Conservation (phyloP, 2,329 filamentous ascomycete species). For the Tolypocladium guangdongense region DNA sequence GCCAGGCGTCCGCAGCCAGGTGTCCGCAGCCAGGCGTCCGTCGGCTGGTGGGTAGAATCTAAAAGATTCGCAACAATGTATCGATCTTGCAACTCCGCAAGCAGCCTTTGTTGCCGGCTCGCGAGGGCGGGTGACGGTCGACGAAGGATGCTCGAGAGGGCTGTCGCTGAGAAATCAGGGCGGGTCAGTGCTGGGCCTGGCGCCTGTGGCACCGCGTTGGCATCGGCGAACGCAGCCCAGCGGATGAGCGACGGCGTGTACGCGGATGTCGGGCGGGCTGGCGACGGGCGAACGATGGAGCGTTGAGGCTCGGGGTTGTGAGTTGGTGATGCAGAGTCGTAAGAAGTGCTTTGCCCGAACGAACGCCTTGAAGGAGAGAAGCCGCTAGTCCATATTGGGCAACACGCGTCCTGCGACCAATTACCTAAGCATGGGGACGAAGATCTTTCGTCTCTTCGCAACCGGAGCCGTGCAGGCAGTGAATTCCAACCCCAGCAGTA, state of each 20-base stretch:
- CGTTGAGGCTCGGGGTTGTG: background rate
- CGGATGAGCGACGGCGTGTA: constrained; percentile 8
- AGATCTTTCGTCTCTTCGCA: background rate
- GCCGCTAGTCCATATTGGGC: background rate
- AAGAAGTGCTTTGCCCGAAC: background rate
- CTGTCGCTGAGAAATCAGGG: constrained; percentile 11
- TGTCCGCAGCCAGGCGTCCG: background rate
- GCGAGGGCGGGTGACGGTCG: background rate
- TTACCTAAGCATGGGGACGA: background rate
- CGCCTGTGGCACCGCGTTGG: constrained; percentile 21
- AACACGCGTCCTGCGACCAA: background rate
- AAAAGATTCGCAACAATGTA: background rate
- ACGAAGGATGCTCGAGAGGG: background rate
- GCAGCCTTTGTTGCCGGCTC: background rate
- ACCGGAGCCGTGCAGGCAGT: too few relatives aligned
- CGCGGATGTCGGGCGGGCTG: background rate
- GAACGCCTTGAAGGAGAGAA: background rate
- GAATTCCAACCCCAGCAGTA: background rate
- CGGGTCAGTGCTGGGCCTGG: constrained; percentile 19
- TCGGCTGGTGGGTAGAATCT: background rate
- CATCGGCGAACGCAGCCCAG: constrained; percentile 16
- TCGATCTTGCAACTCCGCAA: background rate
- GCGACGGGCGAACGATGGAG: background rate
- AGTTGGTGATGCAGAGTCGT: background rate
- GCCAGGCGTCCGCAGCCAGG: background rate